These are phyloP conservation scores for Dendrocalamus sinicus DNA, from an alignment of 176 grass and related monocot species.

Conservation along the genomic window DNA sequence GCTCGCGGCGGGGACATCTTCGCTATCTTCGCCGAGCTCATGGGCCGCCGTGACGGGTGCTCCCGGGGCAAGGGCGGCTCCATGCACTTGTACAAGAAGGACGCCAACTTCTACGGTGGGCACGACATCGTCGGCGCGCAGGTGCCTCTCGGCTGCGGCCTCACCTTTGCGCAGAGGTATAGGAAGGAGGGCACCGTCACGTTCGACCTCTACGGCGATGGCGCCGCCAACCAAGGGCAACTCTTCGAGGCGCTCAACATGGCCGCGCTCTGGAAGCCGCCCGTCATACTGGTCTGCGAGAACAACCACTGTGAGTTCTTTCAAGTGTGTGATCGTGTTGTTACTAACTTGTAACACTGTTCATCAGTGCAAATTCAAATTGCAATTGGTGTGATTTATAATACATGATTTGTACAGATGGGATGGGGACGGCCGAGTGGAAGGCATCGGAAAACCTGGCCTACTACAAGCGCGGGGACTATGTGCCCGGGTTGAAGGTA, in stretches of 20 bases:
- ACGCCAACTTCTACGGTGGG: slow-evolving; percentile 72
- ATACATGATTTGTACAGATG: too few species aligned
- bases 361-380: too few species aligned
- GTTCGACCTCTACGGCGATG: slow-evolving; percentile 79
- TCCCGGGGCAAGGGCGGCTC: slow-evolving; percentile 82
- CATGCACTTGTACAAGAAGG: slow-evolving; percentile 96
- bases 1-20: slow-evolving; percentile 78
- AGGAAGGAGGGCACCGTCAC: slow-evolving; percentile 76
- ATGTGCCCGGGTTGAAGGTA: too few species aligned
- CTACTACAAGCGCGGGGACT: too few species aligned
- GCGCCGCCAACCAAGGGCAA: slow-evolving; percentile 91
- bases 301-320: slow-evolving; percentile 84
- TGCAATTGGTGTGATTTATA: too few species aligned
- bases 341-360: background rate
- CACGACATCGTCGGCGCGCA: slow-evolving; percentile 93
- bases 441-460: too few species aligned
- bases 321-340: background rate
- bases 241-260: slow-evolving; percentile 98
- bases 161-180: slow-evolving; percentile 87
- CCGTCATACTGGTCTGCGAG: slow-evolving; percentile 88
- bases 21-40: slow-evolving; percentile 80
- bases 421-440: too few species aligned
- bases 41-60: slow-evolving; percentile 80
- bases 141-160: slow-evolving; percentile 72
- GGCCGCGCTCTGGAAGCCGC: slow-evolving; percentile 88